phyloP scores from a whole-genome alignment of 345 rosid genomes.

The Raphanus sativus region DNA sequence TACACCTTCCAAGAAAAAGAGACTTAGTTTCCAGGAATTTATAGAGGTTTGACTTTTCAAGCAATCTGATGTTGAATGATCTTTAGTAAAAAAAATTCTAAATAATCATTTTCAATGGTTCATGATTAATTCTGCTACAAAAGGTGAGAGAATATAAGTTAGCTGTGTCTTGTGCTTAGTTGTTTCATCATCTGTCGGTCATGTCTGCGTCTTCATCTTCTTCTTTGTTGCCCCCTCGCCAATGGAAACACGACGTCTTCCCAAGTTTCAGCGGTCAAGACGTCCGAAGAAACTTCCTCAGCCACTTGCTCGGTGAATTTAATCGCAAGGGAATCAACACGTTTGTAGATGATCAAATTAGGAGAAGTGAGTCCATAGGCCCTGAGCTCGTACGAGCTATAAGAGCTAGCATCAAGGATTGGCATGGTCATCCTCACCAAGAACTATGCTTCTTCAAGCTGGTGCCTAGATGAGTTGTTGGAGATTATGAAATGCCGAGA shows the following conservation, averaged over 20 bases:
- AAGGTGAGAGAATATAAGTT: no score
- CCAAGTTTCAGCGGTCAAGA: conserved; percentile 12
- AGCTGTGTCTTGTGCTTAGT: no score
- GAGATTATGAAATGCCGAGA: conserved; percentile 8
- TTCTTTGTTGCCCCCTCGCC: no score
- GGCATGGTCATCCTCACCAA: background rate
- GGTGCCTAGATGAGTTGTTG: conserved; percentile 13
- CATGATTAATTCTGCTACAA: no score
- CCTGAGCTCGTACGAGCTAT: background rate
- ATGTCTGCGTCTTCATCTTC: no score
- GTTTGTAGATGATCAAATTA: background rate
- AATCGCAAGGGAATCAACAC: background rate
- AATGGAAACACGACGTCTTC: background rate
- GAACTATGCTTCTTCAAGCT: background rate
- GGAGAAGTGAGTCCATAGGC: background rate
- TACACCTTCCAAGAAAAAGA: no score
- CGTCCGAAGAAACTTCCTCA: conserved; percentile 5
- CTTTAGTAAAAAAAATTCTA: no score
- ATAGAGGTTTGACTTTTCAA: no score
- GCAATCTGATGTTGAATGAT: no score
- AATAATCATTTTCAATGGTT: no score
- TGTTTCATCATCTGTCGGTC: no score
- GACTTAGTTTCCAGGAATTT: no score
- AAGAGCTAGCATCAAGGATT: background rate
- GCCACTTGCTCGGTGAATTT: background rate